Conservation (phyloP, 345 rosid genomes). For the Heritiera fomes region DNA sequence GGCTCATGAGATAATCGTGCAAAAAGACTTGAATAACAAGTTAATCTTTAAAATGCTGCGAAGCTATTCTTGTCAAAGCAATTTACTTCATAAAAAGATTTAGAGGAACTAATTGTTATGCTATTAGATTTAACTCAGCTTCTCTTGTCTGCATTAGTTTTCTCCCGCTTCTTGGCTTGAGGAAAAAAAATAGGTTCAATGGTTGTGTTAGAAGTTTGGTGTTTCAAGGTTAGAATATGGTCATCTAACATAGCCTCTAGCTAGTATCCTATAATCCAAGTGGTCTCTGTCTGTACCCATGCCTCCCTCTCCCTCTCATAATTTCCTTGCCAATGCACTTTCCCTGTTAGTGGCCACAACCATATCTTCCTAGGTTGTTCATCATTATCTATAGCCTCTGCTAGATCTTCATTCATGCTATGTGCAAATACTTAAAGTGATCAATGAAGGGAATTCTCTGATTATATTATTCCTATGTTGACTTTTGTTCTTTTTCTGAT, state of each 20-base stretch:
- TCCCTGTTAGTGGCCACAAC: slow-evolving; percentile 95
- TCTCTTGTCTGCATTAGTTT: slow-evolving; percentile 7
- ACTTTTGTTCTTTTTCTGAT: no score
- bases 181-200: neutral
- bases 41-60: neutral
- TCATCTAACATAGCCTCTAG: slow-evolving; percentile 1
- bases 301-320: slow-evolving; percentile 94
- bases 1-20: slow-evolving; percentile 2
- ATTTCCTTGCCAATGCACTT: slow-evolving; percentile 96
- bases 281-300: slow-evolving; percentile 79
- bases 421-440: no score
- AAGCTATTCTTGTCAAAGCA: slow-evolving; percentile 9
- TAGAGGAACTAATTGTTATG: slow-evolving; percentile 8
- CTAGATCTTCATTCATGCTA: slow-evolving; percentile 95
- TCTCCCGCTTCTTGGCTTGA: neutral
- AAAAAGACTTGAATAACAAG: neutral
- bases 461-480: no score
- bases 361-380: slow-evolving; percentile 71
- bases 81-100: slow-evolving; percentile 4
- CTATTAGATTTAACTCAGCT: slow-evolving; percentile 8
- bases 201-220: neutral
- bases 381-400: slow-evolving; percentile 95
- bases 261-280: slow-evolving; percentile 46
- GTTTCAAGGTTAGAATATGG: neutral
- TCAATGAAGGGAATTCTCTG: no score